phyloP scores from a whole-genome alignment of 257 asterid species.

The Jacaranda copaia region DNA sequence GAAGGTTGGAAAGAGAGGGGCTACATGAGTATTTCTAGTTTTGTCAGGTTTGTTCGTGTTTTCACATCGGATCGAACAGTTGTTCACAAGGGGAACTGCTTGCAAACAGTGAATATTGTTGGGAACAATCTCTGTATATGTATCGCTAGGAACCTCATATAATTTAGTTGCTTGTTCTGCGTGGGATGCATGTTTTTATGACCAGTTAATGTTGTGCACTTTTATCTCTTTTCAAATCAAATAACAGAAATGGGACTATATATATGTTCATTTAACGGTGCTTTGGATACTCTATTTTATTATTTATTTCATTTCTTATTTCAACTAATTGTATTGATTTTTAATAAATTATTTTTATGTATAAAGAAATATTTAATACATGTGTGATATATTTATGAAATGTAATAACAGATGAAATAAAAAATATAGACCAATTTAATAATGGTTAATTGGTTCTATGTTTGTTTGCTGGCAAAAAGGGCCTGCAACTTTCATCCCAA shows the following conservation, averaged over 20 bases:
- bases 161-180: neutral
- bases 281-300: too few relatives aligned
- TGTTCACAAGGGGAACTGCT: neutral
- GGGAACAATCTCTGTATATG: slow-evolving; percentile 17
- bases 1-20: slow-evolving; percentile 20
- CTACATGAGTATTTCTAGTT: slow-evolving; percentile 27
- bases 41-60: slow-evolving; percentile 2
- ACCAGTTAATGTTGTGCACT: slow-evolving; percentile 16
- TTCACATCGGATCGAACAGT: neutral
- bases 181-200: neutral
- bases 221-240: slow-evolving; percentile 29
- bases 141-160: neutral
- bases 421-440: too few relatives aligned
- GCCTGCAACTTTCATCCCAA: too few relatives aligned
- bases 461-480: too few relatives aligned
- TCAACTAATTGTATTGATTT: too few relatives aligned
- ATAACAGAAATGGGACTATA: slow-evolving; percentile 8
- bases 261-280: too few relatives aligned
- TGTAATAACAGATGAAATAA: too few relatives aligned
- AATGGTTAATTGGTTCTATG: too few relatives aligned
- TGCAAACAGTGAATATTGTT: slow-evolving; percentile 3
- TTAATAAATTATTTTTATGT: too few relatives aligned
- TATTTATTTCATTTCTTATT: too few relatives aligned
- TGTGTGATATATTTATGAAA: too few relatives aligned
- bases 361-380: too few relatives aligned